phyloP scores from a whole-genome alignment of 164 flowering plant genomes.

The Liriodendron chinense region DNA sequence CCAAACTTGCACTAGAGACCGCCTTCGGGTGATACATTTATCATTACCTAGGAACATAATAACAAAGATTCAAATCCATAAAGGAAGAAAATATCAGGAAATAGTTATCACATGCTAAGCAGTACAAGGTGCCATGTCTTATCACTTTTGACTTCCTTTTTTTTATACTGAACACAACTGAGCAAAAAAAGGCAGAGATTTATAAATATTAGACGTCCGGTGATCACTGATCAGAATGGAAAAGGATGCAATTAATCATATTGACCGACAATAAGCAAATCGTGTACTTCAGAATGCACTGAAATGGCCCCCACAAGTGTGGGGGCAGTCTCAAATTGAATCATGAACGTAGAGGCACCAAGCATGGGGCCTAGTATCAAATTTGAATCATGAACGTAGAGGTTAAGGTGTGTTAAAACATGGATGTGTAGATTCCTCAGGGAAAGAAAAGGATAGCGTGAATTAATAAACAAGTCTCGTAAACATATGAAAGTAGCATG shows the following conservation, averaged over 20 bases:
- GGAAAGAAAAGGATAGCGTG: too few species aligned
- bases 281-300: neutral
- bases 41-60: conserved; percentile 16
- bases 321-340: neutral
- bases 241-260: neutral
- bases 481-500: too few species aligned
- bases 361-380: too few species aligned
- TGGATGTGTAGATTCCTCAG: too few species aligned
- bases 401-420: too few species aligned
- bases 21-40: conserved; percentile 35
- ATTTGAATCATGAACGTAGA: too few species aligned
- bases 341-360: neutral
- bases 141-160: too few species aligned
- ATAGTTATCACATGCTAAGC: neutral
- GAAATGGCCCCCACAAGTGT: neutral
- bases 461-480: too few species aligned
- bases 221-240: neutral
- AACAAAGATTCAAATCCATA: too few species aligned
- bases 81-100: neutral
- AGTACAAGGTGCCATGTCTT: neutral
- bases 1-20: conserved; percentile 39
- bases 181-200: neutral
- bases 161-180: neutral
- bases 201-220: too few species aligned
- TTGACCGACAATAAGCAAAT: neutral